phyloP scores from a whole-genome alignment of 2,329 filamentous ascomycete species.

The Dothiorella sarmentorum region DNA sequence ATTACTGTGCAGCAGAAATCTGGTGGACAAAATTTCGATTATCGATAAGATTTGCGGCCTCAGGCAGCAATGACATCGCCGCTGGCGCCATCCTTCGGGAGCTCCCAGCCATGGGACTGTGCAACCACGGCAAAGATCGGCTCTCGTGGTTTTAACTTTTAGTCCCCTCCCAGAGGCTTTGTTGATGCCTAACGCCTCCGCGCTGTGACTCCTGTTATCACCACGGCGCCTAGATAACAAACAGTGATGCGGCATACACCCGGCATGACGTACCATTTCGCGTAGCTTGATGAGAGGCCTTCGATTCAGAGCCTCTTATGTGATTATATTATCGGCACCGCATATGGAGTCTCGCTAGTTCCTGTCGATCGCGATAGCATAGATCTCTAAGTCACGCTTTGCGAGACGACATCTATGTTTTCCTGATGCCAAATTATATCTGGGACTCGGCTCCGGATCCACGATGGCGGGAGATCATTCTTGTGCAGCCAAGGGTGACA shows the following conservation, averaged over 20 bases:
- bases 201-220: too few species aligned
- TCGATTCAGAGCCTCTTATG: neutral
- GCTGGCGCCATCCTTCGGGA: neutral
- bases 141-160: neutral
- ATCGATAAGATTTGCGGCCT: slow-evolving; percentile 11
- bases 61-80: neutral
- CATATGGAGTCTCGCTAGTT: neutral
- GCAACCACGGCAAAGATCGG: neutral
- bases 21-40: slow-evolving; percentile 6
- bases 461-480: neutral
- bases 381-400: neutral
- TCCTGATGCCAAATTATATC: neutral
- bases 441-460: neutral
- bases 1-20: too few species aligned
- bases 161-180: neutral
- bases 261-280: slow-evolving; percentile 1
- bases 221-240: neutral
- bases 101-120: neutral
- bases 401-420: neutral
- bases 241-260: slow-evolving; percentile 2
- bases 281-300: neutral
- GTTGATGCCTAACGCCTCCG: too few species aligned
- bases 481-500: neutral
- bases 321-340: slow-evolving; percentile 1
- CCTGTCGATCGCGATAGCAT: slow-evolving; percentile 1